These are phyloP conservation scores for Excoecaria agallocha DNA, from an alignment of 345 rosid genomes.

Conservation along the genomic window DNA sequence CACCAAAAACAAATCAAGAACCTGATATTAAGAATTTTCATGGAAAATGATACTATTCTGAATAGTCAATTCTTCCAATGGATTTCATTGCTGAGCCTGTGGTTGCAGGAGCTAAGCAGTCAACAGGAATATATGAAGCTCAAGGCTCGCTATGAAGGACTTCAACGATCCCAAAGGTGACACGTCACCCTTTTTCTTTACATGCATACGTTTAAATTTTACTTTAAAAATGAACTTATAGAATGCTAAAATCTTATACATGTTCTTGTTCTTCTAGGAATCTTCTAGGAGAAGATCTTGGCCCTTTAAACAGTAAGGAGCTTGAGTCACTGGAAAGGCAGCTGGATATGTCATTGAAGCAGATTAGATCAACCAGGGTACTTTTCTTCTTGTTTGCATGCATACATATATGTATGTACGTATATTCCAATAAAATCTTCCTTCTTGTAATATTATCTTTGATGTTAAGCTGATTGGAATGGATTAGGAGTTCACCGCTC, in stretches of 20 bases:
- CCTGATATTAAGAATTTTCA: too few relatives aligned
- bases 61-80: conserved; percentile 7
- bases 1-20: too few relatives aligned
- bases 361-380: conserved; percentile 86
- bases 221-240: neutral
- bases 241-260: neutral
- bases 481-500: too few relatives aligned
- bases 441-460: too few relatives aligned
- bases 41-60: neutral
- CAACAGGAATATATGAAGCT: conserved; percentile 94
- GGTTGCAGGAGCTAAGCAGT: conserved; percentile 71
- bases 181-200: neutral
- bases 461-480: too few relatives aligned
- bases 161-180: conserved; percentile 82
- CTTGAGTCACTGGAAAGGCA: conserved; percentile 95
- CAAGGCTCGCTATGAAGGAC: conserved; percentile 80
- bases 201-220: neutral
- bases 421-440: too few relatives aligned
- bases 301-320: conserved; percentile 78
- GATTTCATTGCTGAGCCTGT: conserved; percentile 4
- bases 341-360: conserved; percentile 87
- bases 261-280: conserved; percentile 41
- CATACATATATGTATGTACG: too few relatives aligned
- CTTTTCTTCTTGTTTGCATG: neutral
- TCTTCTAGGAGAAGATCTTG: conserved; percentile 88